Conservation (phyloP, 208 protist species). For the Leishmania amazonensis region DNA sequence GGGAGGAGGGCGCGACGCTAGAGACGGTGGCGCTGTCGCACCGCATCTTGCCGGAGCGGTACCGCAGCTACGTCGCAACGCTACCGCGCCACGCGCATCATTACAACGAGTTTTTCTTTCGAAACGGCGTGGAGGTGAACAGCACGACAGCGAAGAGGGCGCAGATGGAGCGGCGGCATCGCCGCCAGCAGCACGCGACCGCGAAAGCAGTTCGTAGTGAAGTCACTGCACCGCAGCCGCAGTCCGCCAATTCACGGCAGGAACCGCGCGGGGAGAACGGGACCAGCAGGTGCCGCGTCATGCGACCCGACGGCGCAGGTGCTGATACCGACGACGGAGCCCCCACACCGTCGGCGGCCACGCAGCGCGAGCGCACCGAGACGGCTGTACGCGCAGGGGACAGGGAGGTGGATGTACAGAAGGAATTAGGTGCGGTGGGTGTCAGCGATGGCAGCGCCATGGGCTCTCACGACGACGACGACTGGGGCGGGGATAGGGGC, state of each 20-base stretch:
- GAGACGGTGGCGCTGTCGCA: slow-evolving; percentile 84
- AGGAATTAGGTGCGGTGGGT: neutral
- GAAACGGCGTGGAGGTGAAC: slow-evolving; percentile 71
- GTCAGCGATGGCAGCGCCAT: neutral
- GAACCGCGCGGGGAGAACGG: neutral
- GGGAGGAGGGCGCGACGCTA: slow-evolving; percentile 77
- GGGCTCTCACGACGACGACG: neutral
- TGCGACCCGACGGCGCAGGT: neutral
- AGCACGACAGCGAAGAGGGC: slow-evolving; percentile 24
- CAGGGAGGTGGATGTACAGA: neutral
- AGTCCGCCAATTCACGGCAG: neutral
- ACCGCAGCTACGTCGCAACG: slow-evolving; percentile 48
- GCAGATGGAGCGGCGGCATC: slow-evolving; percentile 13
- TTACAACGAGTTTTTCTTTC: slow-evolving; percentile 85
- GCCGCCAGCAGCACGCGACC: slow-evolving; percentile 12
- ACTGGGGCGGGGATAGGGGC: neutral
- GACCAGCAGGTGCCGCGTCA: neutral
- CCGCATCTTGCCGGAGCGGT: slow-evolving; percentile 75
- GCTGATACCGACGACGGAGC: neutral
- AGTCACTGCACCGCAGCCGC: neutral
- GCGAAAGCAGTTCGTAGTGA: slow-evolving; percentile 4
- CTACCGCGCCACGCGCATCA: slow-evolving; percentile 31
- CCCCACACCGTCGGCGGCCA: neutral
- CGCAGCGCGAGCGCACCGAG: neutral
- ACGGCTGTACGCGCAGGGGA: neutral